phyloP scores from a whole-genome alignment of 2,329 filamentous ascomycete species.

The Diaporthe eres region DNA sequence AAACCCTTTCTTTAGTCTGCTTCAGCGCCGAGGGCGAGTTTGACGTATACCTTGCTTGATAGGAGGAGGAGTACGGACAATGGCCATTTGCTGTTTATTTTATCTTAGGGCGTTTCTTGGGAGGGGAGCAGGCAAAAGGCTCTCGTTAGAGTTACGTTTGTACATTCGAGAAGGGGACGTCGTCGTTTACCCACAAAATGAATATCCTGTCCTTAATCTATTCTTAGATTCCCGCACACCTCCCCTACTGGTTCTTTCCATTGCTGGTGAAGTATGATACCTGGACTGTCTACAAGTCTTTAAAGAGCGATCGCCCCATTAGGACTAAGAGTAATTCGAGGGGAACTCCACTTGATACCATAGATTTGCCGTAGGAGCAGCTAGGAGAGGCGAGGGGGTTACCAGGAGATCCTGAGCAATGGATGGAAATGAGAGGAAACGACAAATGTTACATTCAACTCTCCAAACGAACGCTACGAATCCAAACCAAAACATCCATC shows the following conservation, averaged over 20 bases:
- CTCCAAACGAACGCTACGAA: neutral
- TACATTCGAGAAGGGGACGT: conserved; percentile 26
- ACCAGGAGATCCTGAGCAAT: neutral
- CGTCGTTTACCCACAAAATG: conserved; percentile 28
- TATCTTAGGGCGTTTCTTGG: conserved; percentile 23
- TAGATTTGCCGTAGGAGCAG: neutral
- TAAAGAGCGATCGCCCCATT: neutral
- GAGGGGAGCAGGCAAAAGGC: conserved; percentile 29
- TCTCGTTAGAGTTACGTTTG: conserved; percentile 35
- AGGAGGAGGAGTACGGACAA: conserved; percentile 30
- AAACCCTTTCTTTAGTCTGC: conserved; percentile 28
- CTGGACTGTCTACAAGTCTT: no score
- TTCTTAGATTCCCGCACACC: neutral
- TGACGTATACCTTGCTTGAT: conserved; percentile 30
- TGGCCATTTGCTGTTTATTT: conserved; percentile 11
- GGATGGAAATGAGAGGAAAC: neutral
- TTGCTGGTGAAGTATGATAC: neutral
- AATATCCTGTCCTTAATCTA: conserved; percentile 30
- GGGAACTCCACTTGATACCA: neutral
- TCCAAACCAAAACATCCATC: neutral
- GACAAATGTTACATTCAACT: neutral
- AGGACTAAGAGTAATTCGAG: neutral
- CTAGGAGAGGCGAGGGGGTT: neutral
- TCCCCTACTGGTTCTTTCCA: neutral
- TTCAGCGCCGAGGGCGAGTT: conserved; percentile 29